Evolutionary conservation across 1,139 yeast genomes (phyloP).

Genomic region (Candida anutae): DNA sequence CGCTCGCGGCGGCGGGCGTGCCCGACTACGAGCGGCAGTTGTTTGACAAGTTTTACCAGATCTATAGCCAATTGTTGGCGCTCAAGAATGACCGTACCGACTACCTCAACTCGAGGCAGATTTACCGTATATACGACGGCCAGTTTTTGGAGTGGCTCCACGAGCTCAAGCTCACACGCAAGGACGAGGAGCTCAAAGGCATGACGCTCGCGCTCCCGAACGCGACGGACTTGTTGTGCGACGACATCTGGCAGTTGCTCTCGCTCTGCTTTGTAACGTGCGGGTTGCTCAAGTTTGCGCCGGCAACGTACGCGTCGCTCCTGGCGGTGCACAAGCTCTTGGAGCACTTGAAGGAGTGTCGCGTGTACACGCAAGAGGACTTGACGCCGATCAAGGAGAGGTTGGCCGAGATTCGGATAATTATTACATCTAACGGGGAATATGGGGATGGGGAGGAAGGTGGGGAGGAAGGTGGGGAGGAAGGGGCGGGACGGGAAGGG

Average conservation of each 20-base stretch:
- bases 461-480: constrained; percentile 16
- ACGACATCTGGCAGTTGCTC: constrained; percentile 81
- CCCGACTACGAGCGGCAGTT: constrained; percentile 42
- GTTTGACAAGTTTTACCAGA: constrained; percentile 37
- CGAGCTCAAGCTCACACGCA: constrained; percentile 41
- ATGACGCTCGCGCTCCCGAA: constrained; percentile 30
- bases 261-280: constrained; percentile 85
- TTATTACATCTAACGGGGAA: constrained; percentile 34
- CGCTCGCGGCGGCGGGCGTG: no score
- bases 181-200: constrained; percentile 42
- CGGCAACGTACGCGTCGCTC: constrained; percentile 86
- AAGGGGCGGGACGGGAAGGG: constrained; percentile 11
- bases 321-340: constrained; percentile 77
- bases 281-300: constrained; percentile 83
- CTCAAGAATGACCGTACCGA: constrained; percentile 59
- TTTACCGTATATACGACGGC: constrained; percentile 43
- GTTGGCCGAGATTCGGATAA: constrained; percentile 55
- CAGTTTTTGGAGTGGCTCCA: constrained; percentile 43
- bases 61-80: constrained; percentile 44
- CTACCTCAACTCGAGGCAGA: constrained; percentile 58
- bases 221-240: constrained; percentile 63
- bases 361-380: constrained; percentile 78
- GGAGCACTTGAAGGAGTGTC: constrained; percentile 73
- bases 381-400: constrained; percentile 67
- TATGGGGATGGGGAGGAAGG: constrained; percentile 24